Evolutionary conservation across 192 early-diverging fungal genomes (phyloP).

Genomic region (Coemansia sp.): DNA sequence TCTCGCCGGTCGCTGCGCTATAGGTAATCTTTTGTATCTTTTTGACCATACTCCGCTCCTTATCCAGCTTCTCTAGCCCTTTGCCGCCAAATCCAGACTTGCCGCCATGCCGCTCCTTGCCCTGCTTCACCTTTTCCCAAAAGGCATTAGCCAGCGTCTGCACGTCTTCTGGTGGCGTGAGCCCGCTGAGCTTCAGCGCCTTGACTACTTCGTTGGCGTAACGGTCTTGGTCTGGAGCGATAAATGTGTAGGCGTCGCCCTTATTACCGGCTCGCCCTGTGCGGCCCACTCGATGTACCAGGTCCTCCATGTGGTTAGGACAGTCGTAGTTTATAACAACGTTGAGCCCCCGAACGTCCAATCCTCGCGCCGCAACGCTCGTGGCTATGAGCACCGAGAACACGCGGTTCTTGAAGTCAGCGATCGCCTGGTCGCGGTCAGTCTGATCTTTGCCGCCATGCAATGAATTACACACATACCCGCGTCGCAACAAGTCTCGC

Average conservation of each 20-base stretch:
- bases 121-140: constrained; percentile 36
- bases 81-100: constrained; percentile 90
- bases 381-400: constrained; percentile 94
- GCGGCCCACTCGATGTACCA: constrained; percentile 96
- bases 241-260: constrained; percentile 95
- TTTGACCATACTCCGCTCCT: constrained; percentile 85
- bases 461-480: constrained; percentile 85
- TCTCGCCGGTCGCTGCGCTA: constrained; percentile 64
- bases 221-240: constrained; percentile 89
- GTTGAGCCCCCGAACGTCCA: constrained; percentile 92
- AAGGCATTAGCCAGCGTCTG: constrained; percentile 71
- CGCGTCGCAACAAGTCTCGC: constrained; percentile 75
- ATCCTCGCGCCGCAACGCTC: constrained; percentile 90
- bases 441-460: constrained; percentile 96
- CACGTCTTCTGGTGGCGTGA: constrained; percentile 72
- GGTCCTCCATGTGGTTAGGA: constrained; percentile 98
- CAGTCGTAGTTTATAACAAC: constrained; percentile 96
- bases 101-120: constrained; percentile 22
- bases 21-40: constrained; percentile 88
- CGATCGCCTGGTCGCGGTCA: constrained; percentile 87
- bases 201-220: constrained; percentile 91
- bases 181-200: constrained; percentile 77
- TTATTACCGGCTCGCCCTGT: constrained; percentile 98
- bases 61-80: constrained; percentile 91
- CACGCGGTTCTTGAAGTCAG: constrained; percentile 90